Evolutionary conservation across 2,329 filamentous ascomycete genomes (phyloP).

Genomic region (Tolypocladium album): DNA sequence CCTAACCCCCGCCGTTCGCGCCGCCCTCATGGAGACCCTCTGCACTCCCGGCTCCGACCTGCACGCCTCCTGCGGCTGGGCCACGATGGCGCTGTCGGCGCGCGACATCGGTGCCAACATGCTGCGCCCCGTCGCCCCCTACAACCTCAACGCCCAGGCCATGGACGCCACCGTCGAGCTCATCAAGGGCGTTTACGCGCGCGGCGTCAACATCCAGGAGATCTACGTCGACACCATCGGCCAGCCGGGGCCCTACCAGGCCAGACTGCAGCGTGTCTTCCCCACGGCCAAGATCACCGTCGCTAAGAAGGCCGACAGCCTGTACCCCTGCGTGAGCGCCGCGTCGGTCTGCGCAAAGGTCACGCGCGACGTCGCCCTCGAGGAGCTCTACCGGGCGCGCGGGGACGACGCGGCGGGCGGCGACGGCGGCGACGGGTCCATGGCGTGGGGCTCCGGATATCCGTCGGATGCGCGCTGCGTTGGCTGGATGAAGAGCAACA

Average conservation of each 20-base stretch:
- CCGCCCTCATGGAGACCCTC: slow-evolving; percentile 56
- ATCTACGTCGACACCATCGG: slow-evolving; percentile 96
- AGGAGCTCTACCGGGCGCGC: slow-evolving; percentile 55
- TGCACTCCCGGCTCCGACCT: slow-evolving; percentile 51
- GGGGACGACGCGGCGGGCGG: slow-evolving; percentile 16
- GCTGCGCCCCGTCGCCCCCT: slow-evolving; percentile 52
- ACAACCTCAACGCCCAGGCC: slow-evolving; percentile 94
- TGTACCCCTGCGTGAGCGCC: slow-evolving; percentile 88
- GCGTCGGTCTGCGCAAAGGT: slow-evolving; percentile 95
- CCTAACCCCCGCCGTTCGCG: slow-evolving; percentile 69
- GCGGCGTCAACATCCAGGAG: slow-evolving; percentile 73
- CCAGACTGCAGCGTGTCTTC: slow-evolving; percentile 72
- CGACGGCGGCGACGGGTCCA: slow-evolving; percentile 27
- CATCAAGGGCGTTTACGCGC: slow-evolving; percentile 64
- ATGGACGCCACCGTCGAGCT: slow-evolving; percentile 83
- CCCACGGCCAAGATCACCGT: slow-evolving; percentile 66
- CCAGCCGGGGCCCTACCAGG: slow-evolving; percentile 71
- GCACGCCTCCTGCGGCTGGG: slow-evolving; percentile 62
- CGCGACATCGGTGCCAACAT: slow-evolving; percentile 72
- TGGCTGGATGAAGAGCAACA: slow-evolving; percentile 71
- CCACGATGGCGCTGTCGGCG: slow-evolving; percentile 69
- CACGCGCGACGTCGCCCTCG: slow-evolving; percentile 80
- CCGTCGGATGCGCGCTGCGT: slow-evolving; percentile 77
- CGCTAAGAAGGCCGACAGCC: slow-evolving; percentile 81
- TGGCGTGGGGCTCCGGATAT: slow-evolving; percentile 83